phyloP scores from a whole-genome alignment of 352 stramenopile genomes.

The Saprolegnia parasitica region DNA sequence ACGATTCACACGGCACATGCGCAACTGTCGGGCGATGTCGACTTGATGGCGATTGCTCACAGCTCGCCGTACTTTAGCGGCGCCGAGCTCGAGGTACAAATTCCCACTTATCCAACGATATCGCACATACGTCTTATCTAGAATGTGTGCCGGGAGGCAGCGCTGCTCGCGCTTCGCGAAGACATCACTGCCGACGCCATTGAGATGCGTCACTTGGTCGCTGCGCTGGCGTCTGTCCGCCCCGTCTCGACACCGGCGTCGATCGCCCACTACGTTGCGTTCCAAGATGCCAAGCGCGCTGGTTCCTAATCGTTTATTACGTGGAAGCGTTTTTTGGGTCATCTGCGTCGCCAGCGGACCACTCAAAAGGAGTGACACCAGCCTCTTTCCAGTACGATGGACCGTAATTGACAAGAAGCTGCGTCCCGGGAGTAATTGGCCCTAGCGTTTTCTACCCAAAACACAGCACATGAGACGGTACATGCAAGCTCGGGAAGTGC shows the following conservation, averaged over 20 bases:
- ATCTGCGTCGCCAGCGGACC: not conserved
- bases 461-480: conserved; percentile 5
- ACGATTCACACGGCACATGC: conserved; percentile 67
- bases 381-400: conserved; percentile 54
- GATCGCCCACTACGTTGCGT: conserved; percentile 30
- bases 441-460: conserved; percentile 20
- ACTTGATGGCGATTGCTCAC: conserved; percentile 48
- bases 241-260: conserved; percentile 55
- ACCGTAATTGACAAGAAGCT: conserved; percentile 77
- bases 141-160: conserved; percentile 84
- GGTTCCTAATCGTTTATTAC: too few relatives aligned
- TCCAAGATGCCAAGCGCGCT: not conserved
- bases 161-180: conserved; percentile 63
- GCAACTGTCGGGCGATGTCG: conserved; percentile 57
- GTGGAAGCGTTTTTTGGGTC: too few relatives aligned
- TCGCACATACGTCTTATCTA: conserved; percentile 28
- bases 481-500: conserved; percentile 29
- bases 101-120: not conserved
- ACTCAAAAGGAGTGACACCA: conserved; percentile 14
- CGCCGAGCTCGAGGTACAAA: conserved; percentile 79
- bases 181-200: conserved; percentile 53
- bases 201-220: conserved; percentile 53
- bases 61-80: conserved; percentile 69
- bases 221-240: conserved; percentile 43
- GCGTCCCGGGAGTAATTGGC: conserved; percentile 37